Conservation (phyloP, 495 filamentous ascomycete genomes). For the Penicillium manginii region DNA sequence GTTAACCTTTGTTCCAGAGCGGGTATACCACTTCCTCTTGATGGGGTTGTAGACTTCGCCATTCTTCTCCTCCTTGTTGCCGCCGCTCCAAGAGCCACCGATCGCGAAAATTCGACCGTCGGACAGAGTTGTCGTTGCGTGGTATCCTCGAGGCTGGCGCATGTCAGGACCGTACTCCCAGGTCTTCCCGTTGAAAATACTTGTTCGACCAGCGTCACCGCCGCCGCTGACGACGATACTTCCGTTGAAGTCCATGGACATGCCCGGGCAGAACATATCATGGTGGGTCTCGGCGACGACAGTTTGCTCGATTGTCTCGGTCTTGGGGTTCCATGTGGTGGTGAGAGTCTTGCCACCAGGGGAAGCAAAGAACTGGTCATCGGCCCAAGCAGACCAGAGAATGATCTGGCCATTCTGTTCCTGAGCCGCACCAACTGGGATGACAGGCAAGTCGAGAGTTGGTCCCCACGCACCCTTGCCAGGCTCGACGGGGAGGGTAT, state of each 20-base stretch:
- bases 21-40: constrained; percentile 39
- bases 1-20: constrained; percentile 40
- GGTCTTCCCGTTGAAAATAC: constrained; percentile 44
- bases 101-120: constrained; percentile 63
- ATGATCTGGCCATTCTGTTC: constrained; percentile 35
- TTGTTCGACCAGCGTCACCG: constrained; percentile 43
- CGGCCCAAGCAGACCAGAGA: constrained; percentile 46
- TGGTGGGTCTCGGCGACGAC: constrained; percentile 50
- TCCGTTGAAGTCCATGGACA: constrained; percentile 53
- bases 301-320: constrained; percentile 8
- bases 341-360: constrained; percentile 44
- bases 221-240: constrained; percentile 59
- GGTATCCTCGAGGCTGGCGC: constrained; percentile 60
- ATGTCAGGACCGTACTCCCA: constrained; percentile 44
- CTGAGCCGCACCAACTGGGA: constrained; percentile 46
- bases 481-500: constrained; percentile 14
- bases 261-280: constrained; percentile 69
- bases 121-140: constrained; percentile 52
- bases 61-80: constrained; percentile 46
- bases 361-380: constrained; percentile 38
- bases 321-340: constrained; percentile 51
- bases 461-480: constrained; percentile 48
- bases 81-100: constrained; percentile 59
- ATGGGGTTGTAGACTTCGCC: constrained; percentile 57
- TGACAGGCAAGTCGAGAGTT: constrained; percentile 55